phyloP scores from a whole-genome alignment of 768 basidiomycete genomes.

The Psilocybe cyanescens region DNA sequence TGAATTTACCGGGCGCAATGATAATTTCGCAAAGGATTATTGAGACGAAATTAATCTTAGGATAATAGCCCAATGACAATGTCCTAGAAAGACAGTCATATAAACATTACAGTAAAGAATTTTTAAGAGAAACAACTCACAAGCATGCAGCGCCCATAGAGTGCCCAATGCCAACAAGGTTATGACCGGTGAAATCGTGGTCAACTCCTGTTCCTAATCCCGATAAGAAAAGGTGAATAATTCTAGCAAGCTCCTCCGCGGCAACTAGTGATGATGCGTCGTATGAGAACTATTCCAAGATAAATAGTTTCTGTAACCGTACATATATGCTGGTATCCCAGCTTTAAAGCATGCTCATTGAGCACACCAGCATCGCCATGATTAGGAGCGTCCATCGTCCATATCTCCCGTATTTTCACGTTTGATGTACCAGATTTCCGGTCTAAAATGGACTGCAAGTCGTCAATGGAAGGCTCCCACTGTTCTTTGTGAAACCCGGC shows the following conservation, averaged over 20 bases:
- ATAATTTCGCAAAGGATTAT: conserved; percentile 52
- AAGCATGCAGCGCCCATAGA: conserved; percentile 55
- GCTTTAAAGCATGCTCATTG: conserved; percentile 46
- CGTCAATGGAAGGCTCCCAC: conserved; percentile 59
- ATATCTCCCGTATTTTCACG: conserved; percentile 48
- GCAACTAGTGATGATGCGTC: conserved; percentile 33
- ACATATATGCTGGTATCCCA: conserved; percentile 47
- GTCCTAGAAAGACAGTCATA: conserved; percentile 30
- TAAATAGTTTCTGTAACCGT: conserved; percentile 38
- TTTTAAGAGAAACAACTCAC: conserved; percentile 31
- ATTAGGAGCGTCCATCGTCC: conserved; percentile 57
- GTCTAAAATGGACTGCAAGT: conserved; percentile 37
- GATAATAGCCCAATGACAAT: conserved; percentile 45
- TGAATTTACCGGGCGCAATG: conserved; percentile 30
- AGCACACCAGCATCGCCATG: conserved; percentile 56
- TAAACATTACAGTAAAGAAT: background rate
- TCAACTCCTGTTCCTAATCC: conserved; percentile 52
- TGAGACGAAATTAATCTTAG: conserved; percentile 38
- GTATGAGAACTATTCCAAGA: background rate
- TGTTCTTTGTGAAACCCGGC: too few relatives aligned
- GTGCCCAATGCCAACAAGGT: conserved; percentile 55
- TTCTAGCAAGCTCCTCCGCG: conserved; percentile 58
- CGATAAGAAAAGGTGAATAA: conserved; percentile 49
- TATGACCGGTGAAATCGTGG: conserved; percentile 51
- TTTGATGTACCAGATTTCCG: background rate